A percentile compares a stretch with the other conserved stretches of the same genome.
phyloP scores from a whole-genome alignment of 139 green algal species.

The Pedinophyceae sp. region DNA sequence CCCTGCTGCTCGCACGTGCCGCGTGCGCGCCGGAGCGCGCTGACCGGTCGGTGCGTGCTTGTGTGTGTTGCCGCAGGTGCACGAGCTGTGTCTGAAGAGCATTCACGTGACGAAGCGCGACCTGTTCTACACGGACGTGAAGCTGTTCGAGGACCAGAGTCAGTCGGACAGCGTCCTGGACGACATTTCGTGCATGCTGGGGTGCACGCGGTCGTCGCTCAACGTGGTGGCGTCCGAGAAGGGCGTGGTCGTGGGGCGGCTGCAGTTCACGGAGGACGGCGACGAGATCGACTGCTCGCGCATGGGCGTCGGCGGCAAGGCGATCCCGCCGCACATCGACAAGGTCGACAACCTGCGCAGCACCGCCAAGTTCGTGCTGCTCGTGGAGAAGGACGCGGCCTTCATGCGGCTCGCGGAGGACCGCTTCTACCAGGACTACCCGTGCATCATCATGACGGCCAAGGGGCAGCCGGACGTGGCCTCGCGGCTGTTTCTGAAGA shows the following conservation, averaged over 20 bases:
- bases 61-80: too few relatives aligned
- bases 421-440: constrained; percentile 40
- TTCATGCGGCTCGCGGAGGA: constrained; percentile 93
- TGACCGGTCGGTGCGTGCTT: too few relatives aligned
- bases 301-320: constrained; percentile 93
- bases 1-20: too few relatives aligned
- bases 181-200: constrained; percentile 87
- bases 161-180: constrained; percentile 77
- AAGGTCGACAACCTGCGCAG: constrained; percentile 63
- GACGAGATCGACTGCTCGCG: constrained; percentile 82
- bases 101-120: constrained; percentile 86
- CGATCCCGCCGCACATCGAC: constrained; percentile 89
- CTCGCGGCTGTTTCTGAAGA: constrained; percentile 73
- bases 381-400: constrained; percentile 95
- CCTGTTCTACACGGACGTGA: constrained; percentile 97
- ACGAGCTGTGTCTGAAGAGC: constrained; percentile 55
- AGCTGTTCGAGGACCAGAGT: constrained; percentile 77
- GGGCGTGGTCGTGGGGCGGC: constrained; percentile 82
- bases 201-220: constrained; percentile 80
- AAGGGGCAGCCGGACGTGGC: constrained; percentile 96
- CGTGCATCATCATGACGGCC: constrained; percentile 93
- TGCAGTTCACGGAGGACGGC: constrained; percentile 76
- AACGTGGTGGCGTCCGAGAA: constrained; percentile 89
- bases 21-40: too few relatives aligned
- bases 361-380: constrained; percentile 83